Conservation (phyloP, 345 rosid genomes). For the Salix koriyanagi region DNA sequence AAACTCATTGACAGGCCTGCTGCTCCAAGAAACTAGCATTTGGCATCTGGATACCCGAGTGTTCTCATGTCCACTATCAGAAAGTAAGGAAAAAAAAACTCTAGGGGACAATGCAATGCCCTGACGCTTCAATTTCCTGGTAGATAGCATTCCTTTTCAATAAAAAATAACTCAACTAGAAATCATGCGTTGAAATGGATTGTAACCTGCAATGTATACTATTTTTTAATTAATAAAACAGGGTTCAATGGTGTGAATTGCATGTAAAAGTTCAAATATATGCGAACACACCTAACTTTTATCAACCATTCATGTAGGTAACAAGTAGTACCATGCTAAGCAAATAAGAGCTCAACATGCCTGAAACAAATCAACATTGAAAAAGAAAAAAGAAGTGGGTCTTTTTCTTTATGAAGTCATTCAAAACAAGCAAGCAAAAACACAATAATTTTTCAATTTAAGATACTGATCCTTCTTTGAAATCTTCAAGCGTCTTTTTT, state of each 20-base stretch:
- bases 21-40: constrained; percentile 8
- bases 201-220: neutral
- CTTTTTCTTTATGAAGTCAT: no score
- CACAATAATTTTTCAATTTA: no score
- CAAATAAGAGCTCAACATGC: no score
- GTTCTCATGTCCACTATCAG: neutral
- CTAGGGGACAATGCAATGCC: neutral
- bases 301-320: neutral
- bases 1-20: neutral
- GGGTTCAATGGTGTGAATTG: neutral
- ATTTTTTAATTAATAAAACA: neutral
- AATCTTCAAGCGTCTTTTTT: neutral
- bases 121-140: constrained; percentile 22
- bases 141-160: constrained; percentile 11
- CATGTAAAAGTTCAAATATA: neutral
- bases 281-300: neutral
- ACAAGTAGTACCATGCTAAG: neutral
- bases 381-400: no score
- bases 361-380: no score
- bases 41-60: constrained; percentile 8
- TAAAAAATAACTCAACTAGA: neutral
- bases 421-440: neutral
- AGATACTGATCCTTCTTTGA: neutral
- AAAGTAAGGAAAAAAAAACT: constrained; percentile 15
- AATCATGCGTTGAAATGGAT: neutral